phyloP scores from a whole-genome alignment of 2,329 filamentous ascomycete species.

The Orbilia blumenaviensis region DNA sequence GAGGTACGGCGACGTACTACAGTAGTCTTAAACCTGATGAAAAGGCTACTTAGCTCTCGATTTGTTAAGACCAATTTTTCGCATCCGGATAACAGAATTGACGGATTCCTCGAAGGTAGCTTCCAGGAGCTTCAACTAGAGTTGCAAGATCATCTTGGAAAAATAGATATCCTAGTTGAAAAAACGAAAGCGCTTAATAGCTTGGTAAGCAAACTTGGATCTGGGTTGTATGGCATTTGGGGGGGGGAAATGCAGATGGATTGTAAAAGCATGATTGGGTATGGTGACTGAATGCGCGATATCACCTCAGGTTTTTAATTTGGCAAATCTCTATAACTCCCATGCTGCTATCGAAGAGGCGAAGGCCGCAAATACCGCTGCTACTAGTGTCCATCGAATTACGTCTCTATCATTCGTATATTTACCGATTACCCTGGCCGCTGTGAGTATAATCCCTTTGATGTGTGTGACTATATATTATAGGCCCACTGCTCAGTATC shows the following conservation, averaged over 20 bases:
- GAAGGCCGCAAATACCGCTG: neutral
- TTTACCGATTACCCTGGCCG: conserved; percentile 6
- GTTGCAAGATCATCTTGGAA: neutral
- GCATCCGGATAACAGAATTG: neutral
- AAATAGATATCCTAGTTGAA: neutral
- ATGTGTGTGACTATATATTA: neutral
- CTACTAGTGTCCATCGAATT: neutral
- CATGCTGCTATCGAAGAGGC: neutral
- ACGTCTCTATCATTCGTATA: neutral
- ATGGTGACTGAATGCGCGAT: neutral
- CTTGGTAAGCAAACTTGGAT: neutral
- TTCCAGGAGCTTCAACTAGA: neutral
- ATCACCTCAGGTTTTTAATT: conserved; percentile 1
- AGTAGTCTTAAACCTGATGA: neutral
- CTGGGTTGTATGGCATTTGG: no score
- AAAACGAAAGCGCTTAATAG: conserved; percentile 1
- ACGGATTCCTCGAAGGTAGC: neutral
- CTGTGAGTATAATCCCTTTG: conserved; percentile 8
- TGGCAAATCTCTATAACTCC: conserved; percentile 6
- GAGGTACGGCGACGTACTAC: neutral
- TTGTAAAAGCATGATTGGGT: no score
- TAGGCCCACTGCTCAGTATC: no score
- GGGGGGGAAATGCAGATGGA: neutral
- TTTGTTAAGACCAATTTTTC: neutral
- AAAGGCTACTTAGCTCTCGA: neutral